A percentile compares a stretch with the other conserved stretches of the same genome.
These are phyloP conservation scores for Phellinidium pouzarii DNA, from an alignment of 1,284 basidiomycete species.

Conservation along the genomic window DNA sequence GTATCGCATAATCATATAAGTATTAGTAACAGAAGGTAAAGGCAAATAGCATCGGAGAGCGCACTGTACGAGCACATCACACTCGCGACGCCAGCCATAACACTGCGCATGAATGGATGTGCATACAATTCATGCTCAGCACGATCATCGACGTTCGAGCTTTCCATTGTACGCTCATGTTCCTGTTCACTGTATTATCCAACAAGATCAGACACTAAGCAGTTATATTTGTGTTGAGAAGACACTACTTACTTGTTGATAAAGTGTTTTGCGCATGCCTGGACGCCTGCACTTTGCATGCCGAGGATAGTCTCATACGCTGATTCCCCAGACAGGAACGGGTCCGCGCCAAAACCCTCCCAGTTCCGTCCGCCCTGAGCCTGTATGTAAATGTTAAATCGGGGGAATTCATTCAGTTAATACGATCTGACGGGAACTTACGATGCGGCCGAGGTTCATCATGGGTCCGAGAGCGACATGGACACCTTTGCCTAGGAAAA, in stretches of 20 bases:
- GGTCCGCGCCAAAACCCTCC: slow-evolving; percentile 80
- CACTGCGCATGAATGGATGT: slow-evolving; percentile 64
- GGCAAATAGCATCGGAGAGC: slow-evolving; percentile 19
- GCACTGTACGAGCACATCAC: slow-evolving; percentile 73
- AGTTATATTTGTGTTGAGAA: slow-evolving; percentile 1
- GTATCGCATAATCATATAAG: too few relatives aligned
- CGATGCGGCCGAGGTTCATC: slow-evolving; percentile 69
- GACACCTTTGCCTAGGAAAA: slow-evolving; percentile 60
- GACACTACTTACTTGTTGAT: slow-evolving; percentile 52
- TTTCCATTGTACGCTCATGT: slow-evolving; percentile 44
- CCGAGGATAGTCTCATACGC: slow-evolving; percentile 73
- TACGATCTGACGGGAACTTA: slow-evolving; percentile 20
- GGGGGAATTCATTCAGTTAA: not conserved
- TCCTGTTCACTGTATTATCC: slow-evolving; percentile 58
- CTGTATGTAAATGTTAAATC: too few relatives aligned
- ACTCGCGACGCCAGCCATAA: slow-evolving; percentile 70
- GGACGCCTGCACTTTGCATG: slow-evolving; percentile 67
- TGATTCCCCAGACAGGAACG: slow-evolving; percentile 66
- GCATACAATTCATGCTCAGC: slow-evolving; percentile 73
- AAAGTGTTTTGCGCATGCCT: slow-evolving; percentile 74
- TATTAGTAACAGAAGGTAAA: too few relatives aligned
- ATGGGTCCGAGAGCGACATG: slow-evolving; percentile 58
- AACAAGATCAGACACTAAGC: not conserved
- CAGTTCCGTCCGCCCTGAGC: slow-evolving; percentile 67
- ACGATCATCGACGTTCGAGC: slow-evolving; percentile 70